phyloP scores from a whole-genome alignment of 2,329 filamentous ascomycete genomes.

The Colletotrichum graminicola region DNA sequence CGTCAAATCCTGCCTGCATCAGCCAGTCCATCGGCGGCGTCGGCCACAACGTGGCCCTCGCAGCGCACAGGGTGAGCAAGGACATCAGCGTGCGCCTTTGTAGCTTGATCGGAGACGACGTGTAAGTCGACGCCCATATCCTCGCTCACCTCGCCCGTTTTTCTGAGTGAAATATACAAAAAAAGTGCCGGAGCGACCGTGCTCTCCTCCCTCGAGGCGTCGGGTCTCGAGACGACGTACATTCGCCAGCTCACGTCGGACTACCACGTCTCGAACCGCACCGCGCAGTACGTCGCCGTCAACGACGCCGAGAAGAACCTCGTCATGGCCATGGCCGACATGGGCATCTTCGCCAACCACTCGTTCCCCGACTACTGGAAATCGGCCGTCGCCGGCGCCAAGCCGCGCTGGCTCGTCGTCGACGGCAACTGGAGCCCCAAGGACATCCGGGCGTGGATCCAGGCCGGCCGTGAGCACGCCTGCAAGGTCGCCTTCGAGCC shows the following conservation, averaged over 20 bases:
- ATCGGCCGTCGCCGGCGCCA: slow-evolving; percentile 65
- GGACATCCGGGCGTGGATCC: slow-evolving; percentile 76
- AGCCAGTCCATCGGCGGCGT: slow-evolving; percentile 90
- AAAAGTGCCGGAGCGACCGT: slow-evolving; percentile 78
- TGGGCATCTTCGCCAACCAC: slow-evolving; percentile 80
- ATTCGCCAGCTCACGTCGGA: slow-evolving; percentile 69
- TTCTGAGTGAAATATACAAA: slow-evolving; percentile 25
- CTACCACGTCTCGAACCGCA: slow-evolving; percentile 69
- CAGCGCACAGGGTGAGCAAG: slow-evolving; percentile 77
- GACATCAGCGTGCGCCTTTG: slow-evolving; percentile 76
- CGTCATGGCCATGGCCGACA: slow-evolving; percentile 94
- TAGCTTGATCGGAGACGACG: slow-evolving; percentile 84
- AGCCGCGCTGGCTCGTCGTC: slow-evolving; percentile 82
- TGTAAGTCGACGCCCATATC: slow-evolving; percentile 58
- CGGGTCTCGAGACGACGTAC: slow-evolving; percentile 73
- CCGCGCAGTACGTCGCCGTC: slow-evolving; percentile 91
- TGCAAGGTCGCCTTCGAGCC: slow-evolving; percentile 85
- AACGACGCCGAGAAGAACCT: slow-evolving; percentile 88
- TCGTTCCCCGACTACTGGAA: slow-evolving; percentile 70
- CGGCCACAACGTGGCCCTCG: slow-evolving; percentile 90
- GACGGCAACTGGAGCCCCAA: slow-evolving; percentile 86
- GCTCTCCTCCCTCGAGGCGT: slow-evolving; percentile 71
- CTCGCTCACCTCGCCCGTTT: background rate
- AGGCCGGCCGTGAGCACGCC: slow-evolving; percentile 66
- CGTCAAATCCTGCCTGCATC: slow-evolving; percentile 88